These are phyloP conservation scores for Candida schatavii DNA, from an alignment of 805 yeast genomes.

Conservation along the genomic window DNA sequence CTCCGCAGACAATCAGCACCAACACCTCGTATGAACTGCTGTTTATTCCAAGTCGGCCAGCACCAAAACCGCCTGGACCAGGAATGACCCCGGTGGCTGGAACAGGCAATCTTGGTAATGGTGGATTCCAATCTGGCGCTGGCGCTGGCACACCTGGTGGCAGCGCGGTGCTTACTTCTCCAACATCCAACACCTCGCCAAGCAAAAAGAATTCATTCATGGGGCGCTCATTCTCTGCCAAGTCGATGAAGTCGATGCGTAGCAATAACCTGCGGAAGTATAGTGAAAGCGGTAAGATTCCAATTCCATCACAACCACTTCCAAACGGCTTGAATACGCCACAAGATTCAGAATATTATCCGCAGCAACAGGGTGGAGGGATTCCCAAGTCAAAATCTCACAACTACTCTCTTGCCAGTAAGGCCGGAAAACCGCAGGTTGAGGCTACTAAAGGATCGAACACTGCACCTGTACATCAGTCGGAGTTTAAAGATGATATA, in stretches of 20 bases:
- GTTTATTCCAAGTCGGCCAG: conserved; percentile 65
- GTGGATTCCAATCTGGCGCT: not conserved
- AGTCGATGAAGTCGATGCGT: conserved; percentile 32
- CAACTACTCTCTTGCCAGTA: conserved; percentile 32
- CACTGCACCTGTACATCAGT: conserved; percentile 36
- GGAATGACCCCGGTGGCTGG: not conserved
- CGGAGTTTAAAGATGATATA: conserved; percentile 22
- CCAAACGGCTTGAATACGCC: conserved; percentile 17
- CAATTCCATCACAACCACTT: conserved; percentile 33
- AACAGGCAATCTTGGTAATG: too few relatives aligned
- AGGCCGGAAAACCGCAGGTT: conserved; percentile 14
- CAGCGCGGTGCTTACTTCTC: not conserved
- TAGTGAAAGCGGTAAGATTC: conserved; percentile 23
- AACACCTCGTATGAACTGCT: conserved; percentile 31
- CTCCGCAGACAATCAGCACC: conserved; percentile 27
- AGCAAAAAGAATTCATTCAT: conserved; percentile 15
- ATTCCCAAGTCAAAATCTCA: conserved; percentile 45
- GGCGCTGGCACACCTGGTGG: conserved; percentile 15
- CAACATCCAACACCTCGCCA: conserved; percentile 4
- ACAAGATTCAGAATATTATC: conserved; percentile 9
- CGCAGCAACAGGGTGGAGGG: conserved; percentile 4
- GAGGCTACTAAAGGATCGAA: conserved; percentile 20
- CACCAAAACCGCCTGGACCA: conserved; percentile 55
- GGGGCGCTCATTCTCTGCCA: conserved; percentile 38
- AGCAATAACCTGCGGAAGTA: conserved; percentile 26